These are phyloP conservation scores for Trichosporon asahii DNA, from an alignment of 1,284 basidiomycete species.

Conservation along the genomic window DNA sequence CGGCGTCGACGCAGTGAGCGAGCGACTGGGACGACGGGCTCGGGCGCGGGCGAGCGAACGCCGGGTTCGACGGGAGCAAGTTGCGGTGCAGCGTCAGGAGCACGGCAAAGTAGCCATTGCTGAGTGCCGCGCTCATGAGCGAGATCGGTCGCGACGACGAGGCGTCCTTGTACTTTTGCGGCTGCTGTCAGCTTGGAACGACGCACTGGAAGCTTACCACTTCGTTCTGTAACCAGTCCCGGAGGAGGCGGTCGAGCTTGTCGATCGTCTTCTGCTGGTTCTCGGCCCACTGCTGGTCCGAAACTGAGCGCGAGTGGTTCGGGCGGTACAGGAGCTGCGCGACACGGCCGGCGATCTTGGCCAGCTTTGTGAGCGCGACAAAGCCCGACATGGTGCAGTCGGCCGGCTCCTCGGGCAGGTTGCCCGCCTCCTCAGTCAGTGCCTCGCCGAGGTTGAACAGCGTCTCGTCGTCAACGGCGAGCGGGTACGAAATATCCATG, in stretches of 20 bases:
- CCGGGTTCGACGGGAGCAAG: slow-evolving; percentile 58
- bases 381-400: slow-evolving; percentile 65
- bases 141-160: slow-evolving; percentile 39
- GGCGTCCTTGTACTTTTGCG: slow-evolving; percentile 61
- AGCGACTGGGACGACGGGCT: slow-evolving; percentile 46
- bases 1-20: slow-evolving; percentile 46
- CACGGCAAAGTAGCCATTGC: slow-evolving; percentile 83
- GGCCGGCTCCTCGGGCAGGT: slow-evolving; percentile 54
- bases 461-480: slow-evolving; percentile 72
- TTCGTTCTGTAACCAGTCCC: slow-evolving; percentile 71
- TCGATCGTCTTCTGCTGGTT: slow-evolving; percentile 73
- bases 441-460: slow-evolving; percentile 54
- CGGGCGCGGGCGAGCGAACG: slow-evolving; percentile 43
- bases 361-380: slow-evolving; percentile 68
- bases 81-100: slow-evolving; percentile 84
- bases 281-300: slow-evolving; percentile 66
- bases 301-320: slow-evolving; percentile 34
- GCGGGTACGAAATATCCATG: slow-evolving; percentile 61
- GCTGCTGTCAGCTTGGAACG: slow-evolving; percentile 46
- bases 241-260: slow-evolving; percentile 67
- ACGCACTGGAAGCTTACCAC: slow-evolving; percentile 37
- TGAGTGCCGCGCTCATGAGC: slow-evolving; percentile 74
- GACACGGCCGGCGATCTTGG: slow-evolving; percentile 73
- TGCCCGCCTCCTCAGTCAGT: slow-evolving; percentile 34
- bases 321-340: slow-evolving; percentile 54